Conservation (phyloP, 2,329 filamentous ascomycete species). For the Ceratocystis papillata region DNA sequence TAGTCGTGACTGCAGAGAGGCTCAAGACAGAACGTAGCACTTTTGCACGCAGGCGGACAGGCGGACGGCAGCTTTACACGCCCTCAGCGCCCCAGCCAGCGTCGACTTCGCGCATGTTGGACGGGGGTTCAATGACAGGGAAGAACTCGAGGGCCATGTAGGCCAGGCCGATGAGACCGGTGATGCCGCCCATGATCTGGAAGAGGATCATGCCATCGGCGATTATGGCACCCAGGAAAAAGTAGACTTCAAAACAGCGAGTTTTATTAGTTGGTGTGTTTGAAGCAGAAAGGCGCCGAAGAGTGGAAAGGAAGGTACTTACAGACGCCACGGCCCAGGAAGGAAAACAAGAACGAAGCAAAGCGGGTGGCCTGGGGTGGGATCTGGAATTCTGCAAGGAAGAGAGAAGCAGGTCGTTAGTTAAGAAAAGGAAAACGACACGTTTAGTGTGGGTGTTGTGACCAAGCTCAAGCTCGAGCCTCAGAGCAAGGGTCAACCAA, state of each 20-base stretch:
- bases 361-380: conserved; percentile 87
- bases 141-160: conserved; percentile 70
- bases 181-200: conserved; percentile 64
- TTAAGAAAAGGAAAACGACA: not conserved
- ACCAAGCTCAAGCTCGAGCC: not conserved
- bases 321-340: conserved; percentile 91
- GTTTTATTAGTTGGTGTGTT: conserved; percentile 20
- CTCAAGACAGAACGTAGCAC: too few relatives aligned
- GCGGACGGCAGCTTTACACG: conserved; percentile 40
- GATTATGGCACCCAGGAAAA: conserved; percentile 83
- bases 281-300: not conserved
- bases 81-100: conserved; percentile 67
- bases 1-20: not conserved
- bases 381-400: conserved; percentile 69
- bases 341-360: conserved; percentile 95
- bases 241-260: conserved; percentile 59
- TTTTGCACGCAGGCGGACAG: too few relatives aligned
- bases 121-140: conserved; percentile 66
- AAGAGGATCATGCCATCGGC: conserved; percentile 56
- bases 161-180: conserved; percentile 65
- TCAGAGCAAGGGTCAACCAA: not conserved
- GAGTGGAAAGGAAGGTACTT: conserved; percentile 36
- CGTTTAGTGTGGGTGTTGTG: conserved; percentile 9
- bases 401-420: not conserved
- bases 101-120: conserved; percentile 71